phyloP scores from a whole-genome alignment of 2,329 filamentous ascomycete species.

The Sporothrix pseudoabietina region DNA sequence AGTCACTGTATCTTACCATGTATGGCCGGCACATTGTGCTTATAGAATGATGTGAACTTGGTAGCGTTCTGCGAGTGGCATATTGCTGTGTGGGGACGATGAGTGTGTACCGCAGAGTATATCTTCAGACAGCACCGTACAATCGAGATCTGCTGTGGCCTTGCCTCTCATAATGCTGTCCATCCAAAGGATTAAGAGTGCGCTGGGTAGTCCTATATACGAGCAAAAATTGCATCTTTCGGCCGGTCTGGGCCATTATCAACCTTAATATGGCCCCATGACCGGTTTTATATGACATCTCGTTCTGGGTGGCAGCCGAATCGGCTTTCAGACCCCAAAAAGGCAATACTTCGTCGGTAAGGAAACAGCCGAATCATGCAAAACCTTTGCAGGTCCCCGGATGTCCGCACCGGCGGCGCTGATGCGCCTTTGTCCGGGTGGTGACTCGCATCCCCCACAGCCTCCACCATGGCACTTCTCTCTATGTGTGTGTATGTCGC shows the following conservation, averaged over 20 bases:
- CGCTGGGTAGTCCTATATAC: neutral
- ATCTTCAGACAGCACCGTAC: neutral
- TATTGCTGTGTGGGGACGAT: neutral
- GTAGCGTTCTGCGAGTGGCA: neutral
- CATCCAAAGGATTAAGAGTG: no score
- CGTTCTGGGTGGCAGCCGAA: neutral
- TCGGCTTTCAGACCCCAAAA: neutral
- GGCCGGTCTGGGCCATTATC: neutral
- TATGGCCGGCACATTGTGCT: neutral
- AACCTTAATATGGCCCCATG: neutral
- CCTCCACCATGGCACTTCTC: neutral
- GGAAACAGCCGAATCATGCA: neutral
- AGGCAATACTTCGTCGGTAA: neutral
- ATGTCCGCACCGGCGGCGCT: slow-evolving; percentile 13
- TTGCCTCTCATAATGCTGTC: neutral
- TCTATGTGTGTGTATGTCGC: neutral
- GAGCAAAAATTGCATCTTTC: neutral
- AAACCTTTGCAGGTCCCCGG: neutral
- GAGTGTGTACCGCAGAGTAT: neutral
- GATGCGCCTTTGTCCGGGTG: neutral
- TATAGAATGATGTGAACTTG: neutral
- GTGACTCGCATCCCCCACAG: no score
- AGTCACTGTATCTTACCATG: neutral
- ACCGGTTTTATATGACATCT: neutral
- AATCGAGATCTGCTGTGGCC: neutral